Conservation (phyloP, 257 asterid species). For the Sherardia arvensis region DNA sequence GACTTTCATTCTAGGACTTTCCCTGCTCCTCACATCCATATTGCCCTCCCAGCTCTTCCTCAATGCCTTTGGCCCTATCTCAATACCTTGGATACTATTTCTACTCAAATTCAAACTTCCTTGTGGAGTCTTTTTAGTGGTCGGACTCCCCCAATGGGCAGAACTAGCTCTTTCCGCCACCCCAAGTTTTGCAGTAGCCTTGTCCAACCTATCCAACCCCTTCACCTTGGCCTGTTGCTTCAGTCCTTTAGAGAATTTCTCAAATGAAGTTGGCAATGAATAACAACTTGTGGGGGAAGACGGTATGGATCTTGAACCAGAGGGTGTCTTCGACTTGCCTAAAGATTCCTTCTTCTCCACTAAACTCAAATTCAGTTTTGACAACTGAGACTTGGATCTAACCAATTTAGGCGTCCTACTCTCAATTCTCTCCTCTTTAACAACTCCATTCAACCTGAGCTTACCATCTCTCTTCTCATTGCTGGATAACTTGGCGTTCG, state of each 20-base stretch:
- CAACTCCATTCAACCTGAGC: conserved; percentile 28
- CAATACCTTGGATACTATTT: conserved; percentile 62
- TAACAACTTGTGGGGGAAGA: conserved; percentile 92
- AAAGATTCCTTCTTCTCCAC: conserved; percentile 51
- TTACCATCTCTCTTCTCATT: conserved; percentile 43
- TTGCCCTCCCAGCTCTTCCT: conserved; percentile 99
- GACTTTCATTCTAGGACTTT: conserved; percentile 69
- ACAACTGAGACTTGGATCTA: conserved; percentile 78
- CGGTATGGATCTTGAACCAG: conserved; percentile 84
- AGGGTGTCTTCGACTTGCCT: conserved; percentile 43
- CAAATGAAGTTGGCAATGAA: conserved; percentile 87
- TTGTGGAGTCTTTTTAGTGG: conserved; percentile 32
- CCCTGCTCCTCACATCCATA: conserved; percentile 67
- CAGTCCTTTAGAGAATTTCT: conserved; percentile 76
- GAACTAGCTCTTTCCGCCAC: conserved; percentile 47
- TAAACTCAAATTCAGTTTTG: conserved; percentile 51
- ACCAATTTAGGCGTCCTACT: conserved; percentile 44
- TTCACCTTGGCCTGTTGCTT: conserved; percentile 68
- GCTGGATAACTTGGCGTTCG: conserved; percentile 18
- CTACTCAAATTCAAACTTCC: conserved; percentile 47
- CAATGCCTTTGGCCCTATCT: conserved; percentile 79
- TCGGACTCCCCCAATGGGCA: conserved; percentile 33
- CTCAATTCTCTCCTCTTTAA: conserved; percentile 44
- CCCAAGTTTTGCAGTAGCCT: conserved; percentile 38
- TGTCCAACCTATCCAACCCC: conserved; percentile 68